Base-by-base conservation (phyloP, 352 stramenopile genomes). In the Globisporangium paddicum region DNA sequence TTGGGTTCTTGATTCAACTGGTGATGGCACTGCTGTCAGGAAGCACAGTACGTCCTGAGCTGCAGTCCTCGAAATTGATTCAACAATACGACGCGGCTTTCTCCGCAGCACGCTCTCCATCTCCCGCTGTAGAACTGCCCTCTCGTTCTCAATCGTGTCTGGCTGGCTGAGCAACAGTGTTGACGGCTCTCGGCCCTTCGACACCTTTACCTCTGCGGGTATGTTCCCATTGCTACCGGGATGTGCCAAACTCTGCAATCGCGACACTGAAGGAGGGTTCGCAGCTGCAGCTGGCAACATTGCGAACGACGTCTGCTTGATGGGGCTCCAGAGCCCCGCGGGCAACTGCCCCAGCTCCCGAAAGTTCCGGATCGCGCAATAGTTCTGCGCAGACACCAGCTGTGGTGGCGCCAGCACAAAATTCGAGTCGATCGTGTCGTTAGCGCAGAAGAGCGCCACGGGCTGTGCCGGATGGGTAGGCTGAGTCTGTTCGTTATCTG, bases 361-460 rank as follows among this genome's bases (percentile, higher is more conserved):
- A 40, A 80, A 83, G 10, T n/a, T 28, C n/a, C 47, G 73, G 23
- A 56, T 37, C 18, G 74, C 76, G 11, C 73, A 82, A n/a, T 67
- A 77, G 55, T 90, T 90, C 38, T 89, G 81, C 2, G 71, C 64
- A 4, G 65, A 63, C 26, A 89, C 73, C 11, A 86, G 42, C 9
- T 62, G 63, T 4, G 71, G 71, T 0, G 78, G 73, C 6, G 78
- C 69, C 26, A 90, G 64, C 47, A 90, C 80, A 59, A 88, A 90
- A 66, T 90, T 90, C 45, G 78, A 67, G 62, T 90, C 74, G 19
- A 83, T 38, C n/a, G 78, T 83, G 38, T 81, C 67, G n/a, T 75
- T 83, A 6, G 73, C 65, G 49, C 62, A 72, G 47, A 85, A 90
- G 32, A 86, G 51, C 32, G 84, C 68, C 16, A 90, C 64, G 4